These are phyloP conservation scores for Cladophialophora psammophila DNA, from an alignment of 2,329 filamentous ascomycete species.

Conservation along the genomic window DNA sequence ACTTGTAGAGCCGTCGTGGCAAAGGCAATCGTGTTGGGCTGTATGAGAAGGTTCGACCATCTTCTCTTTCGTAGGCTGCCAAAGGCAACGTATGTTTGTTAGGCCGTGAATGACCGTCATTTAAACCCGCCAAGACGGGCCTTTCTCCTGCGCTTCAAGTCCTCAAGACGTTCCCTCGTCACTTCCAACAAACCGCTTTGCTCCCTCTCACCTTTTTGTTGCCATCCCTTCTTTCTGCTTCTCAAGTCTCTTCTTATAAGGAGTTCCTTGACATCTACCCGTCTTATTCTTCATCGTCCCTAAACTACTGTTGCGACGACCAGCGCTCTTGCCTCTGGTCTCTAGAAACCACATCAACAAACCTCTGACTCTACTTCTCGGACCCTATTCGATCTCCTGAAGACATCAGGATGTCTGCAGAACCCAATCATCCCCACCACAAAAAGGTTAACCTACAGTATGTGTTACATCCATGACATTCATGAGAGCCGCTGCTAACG, in stretches of 20 bases:
- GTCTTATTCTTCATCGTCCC: conserved; percentile 2
- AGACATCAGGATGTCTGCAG: conserved; percentile 70
- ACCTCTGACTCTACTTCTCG: conserved; percentile 9
- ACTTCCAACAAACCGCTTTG: conserved; percentile 17
- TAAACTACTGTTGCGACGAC: not conserved
- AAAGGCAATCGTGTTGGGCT: conserved; percentile 9
- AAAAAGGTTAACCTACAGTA: conserved; percentile 88
- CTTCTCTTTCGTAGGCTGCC: conserved; percentile 32
- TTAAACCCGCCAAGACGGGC: conserved; percentile 31
- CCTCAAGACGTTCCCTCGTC: conserved; percentile 18
- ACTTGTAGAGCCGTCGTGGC: conserved; percentile 7
- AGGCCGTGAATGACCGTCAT: conserved; percentile 23
- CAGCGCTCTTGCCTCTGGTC: conserved; percentile 16
- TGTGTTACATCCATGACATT: conserved; percentile 47
- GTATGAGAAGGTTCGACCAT: conserved; percentile 27
- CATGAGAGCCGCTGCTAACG: conserved; percentile 36
- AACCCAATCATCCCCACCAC: conserved; percentile 67
- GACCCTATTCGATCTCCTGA: conserved; percentile 11
- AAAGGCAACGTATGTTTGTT: conserved; percentile 30
- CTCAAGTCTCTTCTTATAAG: conserved; percentile 27
- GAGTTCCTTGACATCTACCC: conserved; percentile 20
- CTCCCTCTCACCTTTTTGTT: conserved; percentile 23
- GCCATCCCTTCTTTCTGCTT: conserved; percentile 14
- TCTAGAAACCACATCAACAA: conserved; percentile 14
- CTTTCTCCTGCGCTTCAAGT: conserved; percentile 20